Percentiles rank a stretch among this genome's conserved stretches.
Evolutionary conservation across 1,284 basidiomycete species (phyloP).

Genomic region (Cutaneotrichosporon cavernicola): DNA sequence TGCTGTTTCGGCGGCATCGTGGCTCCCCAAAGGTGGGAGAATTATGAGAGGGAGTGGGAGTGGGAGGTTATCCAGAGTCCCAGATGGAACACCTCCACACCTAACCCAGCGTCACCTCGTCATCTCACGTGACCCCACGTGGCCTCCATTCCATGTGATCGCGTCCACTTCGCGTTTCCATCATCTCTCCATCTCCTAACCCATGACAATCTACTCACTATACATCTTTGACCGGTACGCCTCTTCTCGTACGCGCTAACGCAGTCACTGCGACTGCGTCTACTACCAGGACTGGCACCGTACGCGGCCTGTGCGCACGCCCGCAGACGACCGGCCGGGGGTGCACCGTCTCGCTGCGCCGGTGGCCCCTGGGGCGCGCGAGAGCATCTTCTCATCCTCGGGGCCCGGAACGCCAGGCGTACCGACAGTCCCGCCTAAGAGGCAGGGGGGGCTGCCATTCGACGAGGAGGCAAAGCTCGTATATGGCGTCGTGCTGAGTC

Average conservation of each 20-base stretch:
- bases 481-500: slow-evolving; percentile 88
- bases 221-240: slow-evolving; percentile 83
- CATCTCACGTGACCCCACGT: slow-evolving; percentile 11
- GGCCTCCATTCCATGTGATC: neutral
- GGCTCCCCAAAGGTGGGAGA: neutral
- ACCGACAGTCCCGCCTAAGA: slow-evolving; percentile 9
- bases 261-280: slow-evolving; percentile 81
- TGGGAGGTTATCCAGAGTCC: slow-evolving; percentile 1
- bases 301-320: slow-evolving; percentile 65
- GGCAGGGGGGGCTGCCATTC: slow-evolving; percentile 64
- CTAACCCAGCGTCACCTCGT: slow-evolving; percentile 11
- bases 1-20: slow-evolving; percentile 19
- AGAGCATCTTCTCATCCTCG: slow-evolving; percentile 37
- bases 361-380: slow-evolving; percentile 23
- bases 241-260: slow-evolving; percentile 10
- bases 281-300: slow-evolving; percentile 95
- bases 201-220: slow-evolving; percentile 79
- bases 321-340: slow-evolving; percentile 65
- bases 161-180: neutral
- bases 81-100: neutral
- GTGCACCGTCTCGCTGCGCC: slow-evolving; percentile 62
- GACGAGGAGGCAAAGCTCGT: slow-evolving; percentile 98
- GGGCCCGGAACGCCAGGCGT: neutral
- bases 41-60: neutral
- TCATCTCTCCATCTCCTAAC: neutral